A percentile compares a stretch with the other conserved stretches of the same genome.
phyloP scores from a whole-genome alignment of 1,284 basidiomycete genomes.

The Cryptococcus sp. region DNA sequence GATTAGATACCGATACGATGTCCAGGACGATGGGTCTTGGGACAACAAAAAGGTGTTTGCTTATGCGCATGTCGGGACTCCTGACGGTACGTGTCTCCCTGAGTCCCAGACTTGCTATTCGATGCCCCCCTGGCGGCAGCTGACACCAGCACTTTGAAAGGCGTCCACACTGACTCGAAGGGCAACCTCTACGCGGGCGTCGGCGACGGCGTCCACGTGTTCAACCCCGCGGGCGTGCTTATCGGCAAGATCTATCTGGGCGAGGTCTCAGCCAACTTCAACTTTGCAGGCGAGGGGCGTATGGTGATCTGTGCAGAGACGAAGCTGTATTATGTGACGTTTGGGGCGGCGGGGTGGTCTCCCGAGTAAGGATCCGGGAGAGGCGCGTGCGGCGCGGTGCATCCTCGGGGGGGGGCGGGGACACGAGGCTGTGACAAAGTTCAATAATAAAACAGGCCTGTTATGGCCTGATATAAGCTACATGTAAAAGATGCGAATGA shows the following conservation, averaged over 20 bases:
- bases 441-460: too few relatives aligned
- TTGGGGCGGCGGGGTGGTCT: conserved; percentile 47
- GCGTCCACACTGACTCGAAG: conserved; percentile 58
- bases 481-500: too few relatives aligned
- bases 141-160: conserved; percentile 4
- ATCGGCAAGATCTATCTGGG: conserved; percentile 72
- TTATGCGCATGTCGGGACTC: conserved; percentile 62
- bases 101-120: too few relatives aligned
- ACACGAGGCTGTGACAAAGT: too few relatives aligned
- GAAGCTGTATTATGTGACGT: conserved; percentile 61
- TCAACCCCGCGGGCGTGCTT: conserved; percentile 60
- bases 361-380: not conserved
- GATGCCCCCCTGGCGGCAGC: not conserved
- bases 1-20: conserved; percentile 66
- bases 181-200: conserved; percentile 68
- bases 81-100: conserved; percentile 51
- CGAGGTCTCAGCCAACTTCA: conserved; percentile 58
- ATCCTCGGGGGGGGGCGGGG: too few relatives aligned
- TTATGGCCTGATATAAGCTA: too few relatives aligned
- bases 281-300: conserved; percentile 62
- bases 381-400: too few relatives aligned
- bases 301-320: conserved; percentile 68
- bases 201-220: conserved; percentile 72
- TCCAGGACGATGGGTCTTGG: conserved; percentile 59
- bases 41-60: conserved; percentile 68